Evolutionary conservation across 1,139 yeast species (phyloP).

Genomic region (Debaryomyces coudertii): DNA sequence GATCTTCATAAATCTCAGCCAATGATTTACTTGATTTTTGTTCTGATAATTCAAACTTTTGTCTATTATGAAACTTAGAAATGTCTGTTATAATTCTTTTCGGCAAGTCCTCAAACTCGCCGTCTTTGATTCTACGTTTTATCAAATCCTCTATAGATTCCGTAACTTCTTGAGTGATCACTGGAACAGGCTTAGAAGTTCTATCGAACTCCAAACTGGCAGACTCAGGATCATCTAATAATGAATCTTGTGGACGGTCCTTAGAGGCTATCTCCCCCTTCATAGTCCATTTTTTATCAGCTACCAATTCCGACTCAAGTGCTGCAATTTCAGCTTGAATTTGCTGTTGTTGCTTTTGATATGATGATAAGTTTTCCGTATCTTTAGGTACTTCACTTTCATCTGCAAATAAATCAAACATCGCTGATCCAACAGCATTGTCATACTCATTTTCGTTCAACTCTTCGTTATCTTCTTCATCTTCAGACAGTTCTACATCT

Average conservation of each 20-base stretch:
- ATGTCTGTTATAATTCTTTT: constrained; percentile 69
- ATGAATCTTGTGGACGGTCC: constrained; percentile 83
- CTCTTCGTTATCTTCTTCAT: constrained; percentile 40
- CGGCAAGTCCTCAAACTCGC: constrained; percentile 83
- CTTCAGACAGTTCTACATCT: constrained; percentile 32
- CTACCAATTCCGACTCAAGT: constrained; percentile 84
- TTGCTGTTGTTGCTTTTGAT: constrained; percentile 79
- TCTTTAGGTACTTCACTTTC: constrained; percentile 41
- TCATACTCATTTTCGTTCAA: constrained; percentile 52
- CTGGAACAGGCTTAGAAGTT: constrained; percentile 70
- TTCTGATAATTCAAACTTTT: constrained; percentile 71
- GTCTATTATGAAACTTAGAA: constrained; percentile 55
- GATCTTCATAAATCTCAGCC: constrained; percentile 92
- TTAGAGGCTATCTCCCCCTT: constrained; percentile 87
- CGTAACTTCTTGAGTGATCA: constrained; percentile 85
- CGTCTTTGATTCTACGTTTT: constrained; percentile 72
- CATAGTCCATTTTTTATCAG: constrained; percentile 91
- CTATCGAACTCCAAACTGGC: constrained; percentile 47
- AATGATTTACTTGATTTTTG: constrained; percentile 84
- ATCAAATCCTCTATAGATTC: constrained; percentile 88
- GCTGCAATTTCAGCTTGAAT: constrained; percentile 75
- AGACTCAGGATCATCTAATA: constrained; percentile 49
- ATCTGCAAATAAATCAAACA: constrained; percentile 64
- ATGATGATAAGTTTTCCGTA: constrained; percentile 61
- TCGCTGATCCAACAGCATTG: constrained; percentile 58